Evolutionary conservation across 2,329 filamentous ascomycete genomes (phyloP).

Genomic region (Alternaria brassicae): DNA sequence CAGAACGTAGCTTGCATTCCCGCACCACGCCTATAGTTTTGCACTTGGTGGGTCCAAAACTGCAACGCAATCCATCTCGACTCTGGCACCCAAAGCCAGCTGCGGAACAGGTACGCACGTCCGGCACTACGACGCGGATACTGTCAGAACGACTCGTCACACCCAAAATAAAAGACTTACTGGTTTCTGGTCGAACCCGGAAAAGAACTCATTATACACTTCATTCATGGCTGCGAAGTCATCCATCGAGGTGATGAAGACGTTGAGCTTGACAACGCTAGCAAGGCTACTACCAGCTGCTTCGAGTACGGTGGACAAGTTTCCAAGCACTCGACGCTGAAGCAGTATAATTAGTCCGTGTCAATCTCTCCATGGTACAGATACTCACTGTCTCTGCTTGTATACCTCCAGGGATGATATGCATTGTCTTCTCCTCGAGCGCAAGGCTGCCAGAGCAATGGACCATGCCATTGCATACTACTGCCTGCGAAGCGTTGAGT

Average conservation of each 20-base stretch:
- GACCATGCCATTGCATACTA: constrained; percentile 2
- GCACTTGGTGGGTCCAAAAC: not conserved
- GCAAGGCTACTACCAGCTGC: not conserved
- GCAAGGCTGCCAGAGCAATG: constrained; percentile 1
- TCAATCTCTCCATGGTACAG: not conserved
- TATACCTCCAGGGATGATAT: not conserved
- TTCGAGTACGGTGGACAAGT: not conserved
- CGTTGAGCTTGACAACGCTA: not conserved
- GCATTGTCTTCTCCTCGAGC: not conserved
- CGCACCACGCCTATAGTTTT: not conserved
- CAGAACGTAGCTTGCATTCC: not conserved
- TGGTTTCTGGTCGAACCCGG: not conserved
- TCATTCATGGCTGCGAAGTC: not conserved
- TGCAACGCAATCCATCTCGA: not conserved
- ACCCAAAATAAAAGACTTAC: not conserved
- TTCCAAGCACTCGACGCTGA: not conserved
- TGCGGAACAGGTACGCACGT: not conserved
- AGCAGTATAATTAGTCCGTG: not conserved
- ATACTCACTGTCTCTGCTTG: constrained; percentile 1
- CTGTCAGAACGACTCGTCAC: not conserved
- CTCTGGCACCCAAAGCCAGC: not conserved
- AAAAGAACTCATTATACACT: not conserved
- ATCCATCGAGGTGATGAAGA: not conserved
- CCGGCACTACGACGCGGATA: not conserved
- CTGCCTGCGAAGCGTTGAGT: not conserved